A percentile compares a stretch with the other conserved stretches of the same genome.
phyloP scores from a whole-genome alignment of 371 early-diverging fungal species.

The Scutellospora calospora region DNA sequence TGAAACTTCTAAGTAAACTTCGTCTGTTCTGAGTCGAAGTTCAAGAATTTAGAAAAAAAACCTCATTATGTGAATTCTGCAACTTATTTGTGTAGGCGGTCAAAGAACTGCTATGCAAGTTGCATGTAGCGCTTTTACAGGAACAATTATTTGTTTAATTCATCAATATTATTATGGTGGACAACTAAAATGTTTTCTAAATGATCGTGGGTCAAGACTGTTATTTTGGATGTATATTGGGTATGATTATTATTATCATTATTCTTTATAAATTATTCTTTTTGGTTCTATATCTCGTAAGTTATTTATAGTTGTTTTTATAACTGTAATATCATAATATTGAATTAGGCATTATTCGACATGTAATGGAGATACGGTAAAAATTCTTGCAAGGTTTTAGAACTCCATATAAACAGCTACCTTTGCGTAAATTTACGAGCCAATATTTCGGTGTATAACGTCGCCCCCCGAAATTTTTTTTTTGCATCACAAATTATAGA shows the following conservation, averaged over 20 bases:
- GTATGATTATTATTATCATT: constrained; percentile 48
- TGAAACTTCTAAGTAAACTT: constrained; percentile 29
- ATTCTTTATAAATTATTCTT: neutral
- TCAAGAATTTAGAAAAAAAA: neutral
- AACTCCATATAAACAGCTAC: too few relatives aligned
- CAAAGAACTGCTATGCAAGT: constrained; percentile 81
- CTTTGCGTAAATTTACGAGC: too few relatives aligned
- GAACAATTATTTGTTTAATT: constrained; percentile 67
- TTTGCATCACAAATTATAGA: too few relatives aligned
- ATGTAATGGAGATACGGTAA: constrained; percentile 87
- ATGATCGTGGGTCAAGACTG: constrained; percentile 50
- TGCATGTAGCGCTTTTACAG: constrained; percentile 80
- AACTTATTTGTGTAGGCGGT: constrained; percentile 52
- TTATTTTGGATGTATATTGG: constrained; percentile 62
- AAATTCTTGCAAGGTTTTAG: neutral
- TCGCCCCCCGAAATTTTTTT: too few relatives aligned
- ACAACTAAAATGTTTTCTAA: constrained; percentile 40
- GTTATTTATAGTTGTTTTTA: neutral
- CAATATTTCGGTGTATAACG: too few relatives aligned
- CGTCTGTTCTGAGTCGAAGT: neutral
- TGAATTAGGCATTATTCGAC: constrained; percentile 77
- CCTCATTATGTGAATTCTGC: neutral
- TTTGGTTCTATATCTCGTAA: neutral
- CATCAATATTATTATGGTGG: constrained; percentile 61
- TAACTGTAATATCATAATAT: neutral